phyloP scores from a whole-genome alignment of 2,329 filamentous ascomycete genomes.

The Alternaria consortialis region DNA sequence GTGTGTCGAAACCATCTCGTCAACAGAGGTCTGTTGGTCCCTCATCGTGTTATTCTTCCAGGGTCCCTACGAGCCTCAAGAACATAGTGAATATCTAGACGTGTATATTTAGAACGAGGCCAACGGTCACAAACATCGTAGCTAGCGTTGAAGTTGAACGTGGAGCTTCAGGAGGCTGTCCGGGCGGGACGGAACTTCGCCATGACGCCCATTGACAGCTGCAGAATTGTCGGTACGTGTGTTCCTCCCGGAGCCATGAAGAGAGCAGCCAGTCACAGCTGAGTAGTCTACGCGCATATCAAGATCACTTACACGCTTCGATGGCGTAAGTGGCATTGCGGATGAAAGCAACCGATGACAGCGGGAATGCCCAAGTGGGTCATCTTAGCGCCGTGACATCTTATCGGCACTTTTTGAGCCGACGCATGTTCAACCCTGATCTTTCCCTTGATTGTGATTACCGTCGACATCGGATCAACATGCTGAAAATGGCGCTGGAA shows the following conservation, averaged over 20 bases:
- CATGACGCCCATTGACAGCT: background rate
- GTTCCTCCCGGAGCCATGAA: background rate
- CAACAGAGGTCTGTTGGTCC: background rate
- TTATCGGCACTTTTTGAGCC: slow-evolving; percentile 14
- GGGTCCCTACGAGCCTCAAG: background rate
- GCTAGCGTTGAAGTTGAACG: slow-evolving; percentile 1
- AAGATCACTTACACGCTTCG: slow-evolving; percentile 4
- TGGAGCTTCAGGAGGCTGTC: slow-evolving; percentile 7
- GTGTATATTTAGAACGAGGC: background rate
- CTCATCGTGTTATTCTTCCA: background rate
- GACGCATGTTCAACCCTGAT: background rate
- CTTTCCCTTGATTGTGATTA: background rate
- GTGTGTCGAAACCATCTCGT: background rate
- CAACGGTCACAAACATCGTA: background rate
- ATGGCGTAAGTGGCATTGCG: slow-evolving; percentile 11
- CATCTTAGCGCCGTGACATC: background rate
- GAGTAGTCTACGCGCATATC: background rate
- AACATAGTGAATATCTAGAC: background rate
- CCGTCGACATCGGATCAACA: background rate
- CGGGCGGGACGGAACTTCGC: background rate
- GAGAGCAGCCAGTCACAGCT: background rate
- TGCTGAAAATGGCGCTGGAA: background rate
- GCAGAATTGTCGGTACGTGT: slow-evolving; percentile 1
- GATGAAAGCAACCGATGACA: background rate
- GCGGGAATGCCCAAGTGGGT: background rate